Evolutionary conservation across 2,329 filamentous ascomycete genomes (phyloP).

Genomic region (Penicillium sp.): DNA sequence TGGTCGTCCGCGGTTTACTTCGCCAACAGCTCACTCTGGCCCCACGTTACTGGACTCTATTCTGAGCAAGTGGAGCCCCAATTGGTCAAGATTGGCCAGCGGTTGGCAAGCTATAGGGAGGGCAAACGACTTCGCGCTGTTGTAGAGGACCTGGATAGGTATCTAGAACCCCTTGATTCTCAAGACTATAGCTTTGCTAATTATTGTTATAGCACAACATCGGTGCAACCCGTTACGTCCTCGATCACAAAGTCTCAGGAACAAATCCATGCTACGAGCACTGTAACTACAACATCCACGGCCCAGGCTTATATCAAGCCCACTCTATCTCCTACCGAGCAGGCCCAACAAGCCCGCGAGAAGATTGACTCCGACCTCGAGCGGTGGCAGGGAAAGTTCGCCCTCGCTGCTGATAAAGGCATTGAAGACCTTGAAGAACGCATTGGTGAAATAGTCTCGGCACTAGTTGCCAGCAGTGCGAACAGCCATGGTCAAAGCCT

Average conservation of each 20-base stretch:
- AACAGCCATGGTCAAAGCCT: conserved; percentile 47
- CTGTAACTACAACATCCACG: conserved; percentile 25
- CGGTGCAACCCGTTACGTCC: conserved; percentile 24
- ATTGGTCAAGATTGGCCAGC: conserved; percentile 84
- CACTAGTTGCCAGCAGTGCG: conserved; percentile 66
- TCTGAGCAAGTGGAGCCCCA: conserved; percentile 94
- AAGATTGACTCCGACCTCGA: conserved; percentile 75
- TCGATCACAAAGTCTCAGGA: conserved; percentile 21
- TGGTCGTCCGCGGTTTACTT: conserved; percentile 70
- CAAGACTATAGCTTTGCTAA: conserved; percentile 10
- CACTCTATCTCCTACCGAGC: conserved; percentile 46
- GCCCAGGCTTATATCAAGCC: conserved; percentile 29
- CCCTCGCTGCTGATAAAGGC: conserved; percentile 80
- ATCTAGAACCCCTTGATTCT: conserved; percentile 10
- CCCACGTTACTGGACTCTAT: conserved; percentile 75
- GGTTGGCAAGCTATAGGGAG: conserved; percentile 66
- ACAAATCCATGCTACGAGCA: conserved; percentile 17
- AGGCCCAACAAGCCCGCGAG: conserved; percentile 51
- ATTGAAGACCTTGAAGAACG: conserved; percentile 64
- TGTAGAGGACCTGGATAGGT: conserved; percentile 55
- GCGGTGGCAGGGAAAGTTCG: conserved; percentile 85
- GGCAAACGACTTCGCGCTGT: conserved; percentile 62
- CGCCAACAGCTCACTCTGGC: conserved; percentile 75
- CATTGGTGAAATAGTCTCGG: conserved; percentile 68
- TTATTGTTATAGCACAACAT: conserved; percentile 15